Evolutionary conservation across 768 basidiomycete species (phyloP), one percentile per base, ranked within the genome.

Genomic region (Rhodotorula toruloides): DNA sequence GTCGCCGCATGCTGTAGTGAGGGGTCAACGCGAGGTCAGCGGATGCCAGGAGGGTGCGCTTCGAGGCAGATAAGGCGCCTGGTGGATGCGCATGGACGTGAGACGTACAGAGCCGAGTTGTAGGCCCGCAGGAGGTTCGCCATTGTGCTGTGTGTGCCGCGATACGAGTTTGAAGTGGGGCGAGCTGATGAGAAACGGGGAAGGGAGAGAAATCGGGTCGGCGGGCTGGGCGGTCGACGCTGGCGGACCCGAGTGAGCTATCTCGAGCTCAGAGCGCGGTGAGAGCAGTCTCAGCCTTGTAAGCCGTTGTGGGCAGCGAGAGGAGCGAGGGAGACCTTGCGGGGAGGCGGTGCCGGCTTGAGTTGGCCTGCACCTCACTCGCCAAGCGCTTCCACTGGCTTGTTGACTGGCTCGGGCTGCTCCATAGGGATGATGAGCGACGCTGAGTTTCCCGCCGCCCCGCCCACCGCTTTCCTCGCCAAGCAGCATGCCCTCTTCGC

Each of bases 401-500:
- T n/a, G n/a, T n/a, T n/a, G n/a, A n/a, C n/a, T n/a, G n/a, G n/a
- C n/a, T n/a, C n/a, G n/a, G n/a, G n/a, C n/a, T n/a, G n/a, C n/a
- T n/a, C n/a, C n/a, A n/a, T n/a, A n/a, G n/a, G 42, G 19, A 31
- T 27, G 39, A 39, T 9, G 14, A 14, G 9, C 40, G 8, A 25
- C 37, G 22, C 31, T 31, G 22, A n/a, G n/a, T n/a, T n/a, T n/a
- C n/a, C 27, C 17, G 9, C 42, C 42, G 16, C 12, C 37, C n/a
- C n/a, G n/a, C n/a, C n/a, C n/a, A n/a, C n/a, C 12, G 42, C 56
- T 17, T 59, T 72, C 31, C 58, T 62, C 25, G 34, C 50, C 8
- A 59, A 62, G 43, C 54, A 70, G 37, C 68, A 72, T 40, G 43
- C 68, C 40, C 56, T 63, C 19, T 72, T 71, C 60, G 19, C 58